These are phyloP conservation scores for Artomyces pyxidatus DNA, from an alignment of 768 basidiomycete genomes.

Conservation along the genomic window DNA sequence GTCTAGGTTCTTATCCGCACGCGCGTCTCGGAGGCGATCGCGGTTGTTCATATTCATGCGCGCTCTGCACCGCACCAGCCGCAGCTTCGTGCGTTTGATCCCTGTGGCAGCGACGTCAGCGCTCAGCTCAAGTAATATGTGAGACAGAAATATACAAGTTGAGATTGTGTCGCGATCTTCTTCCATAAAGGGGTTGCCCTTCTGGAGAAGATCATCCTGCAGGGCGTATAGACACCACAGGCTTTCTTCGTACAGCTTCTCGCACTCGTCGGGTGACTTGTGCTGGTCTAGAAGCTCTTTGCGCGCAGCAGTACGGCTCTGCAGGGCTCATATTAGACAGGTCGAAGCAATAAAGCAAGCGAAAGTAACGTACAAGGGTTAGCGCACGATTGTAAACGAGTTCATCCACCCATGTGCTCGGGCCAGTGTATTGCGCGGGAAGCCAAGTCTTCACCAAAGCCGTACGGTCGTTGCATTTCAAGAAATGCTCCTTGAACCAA, in stretches of 20 bases:
- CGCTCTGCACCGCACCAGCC: slow-evolving; percentile 68
- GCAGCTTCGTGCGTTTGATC: slow-evolving; percentile 81
- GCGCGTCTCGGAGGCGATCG: slow-evolving; percentile 68
- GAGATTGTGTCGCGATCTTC: slow-evolving; percentile 75
- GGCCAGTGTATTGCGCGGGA: slow-evolving; percentile 73
- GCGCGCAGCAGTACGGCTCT: slow-evolving; percentile 90
- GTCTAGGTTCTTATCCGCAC: slow-evolving; percentile 71
- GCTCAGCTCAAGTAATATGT: slow-evolving; percentile 1
- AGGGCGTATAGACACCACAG: slow-evolving; percentile 91
- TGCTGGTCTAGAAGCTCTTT: slow-evolving; percentile 84
- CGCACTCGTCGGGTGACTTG: slow-evolving; percentile 71
- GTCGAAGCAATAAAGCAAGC: background rate
- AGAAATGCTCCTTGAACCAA: slow-evolving; percentile 93
- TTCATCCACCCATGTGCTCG: slow-evolving; percentile 81
- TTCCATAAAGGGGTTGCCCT: slow-evolving; percentile 76
- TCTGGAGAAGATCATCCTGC: slow-evolving; percentile 80
- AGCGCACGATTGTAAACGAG: slow-evolving; percentile 90
- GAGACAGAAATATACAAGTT: slow-evolving; percentile 45
- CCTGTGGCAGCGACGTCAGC: slow-evolving; percentile 31
- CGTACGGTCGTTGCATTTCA: slow-evolving; percentile 90
- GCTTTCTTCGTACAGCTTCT: slow-evolving; percentile 91
- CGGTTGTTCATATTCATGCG: slow-evolving; percentile 71
- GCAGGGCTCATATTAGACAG: slow-evolving; percentile 5
- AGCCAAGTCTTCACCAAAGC: slow-evolving; percentile 84
- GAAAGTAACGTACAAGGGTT: slow-evolving; percentile 51